Evolutionary conservation across 2,329 filamentous ascomycete genomes (phyloP).

Genomic region (Periconia digitata): DNA sequence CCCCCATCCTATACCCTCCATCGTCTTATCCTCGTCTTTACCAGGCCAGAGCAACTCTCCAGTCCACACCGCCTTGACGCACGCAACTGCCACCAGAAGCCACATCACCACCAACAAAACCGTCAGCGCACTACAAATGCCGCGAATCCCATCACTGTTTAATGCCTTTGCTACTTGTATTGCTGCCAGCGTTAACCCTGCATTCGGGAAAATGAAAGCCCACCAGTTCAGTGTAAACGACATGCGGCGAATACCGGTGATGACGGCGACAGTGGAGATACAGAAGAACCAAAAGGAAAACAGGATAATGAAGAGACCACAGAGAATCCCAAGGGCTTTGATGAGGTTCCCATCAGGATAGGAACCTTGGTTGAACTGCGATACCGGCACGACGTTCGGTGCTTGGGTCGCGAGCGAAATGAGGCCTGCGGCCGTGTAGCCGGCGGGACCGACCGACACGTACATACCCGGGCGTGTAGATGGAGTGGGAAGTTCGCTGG

Average conservation of each 20-base stretch:
- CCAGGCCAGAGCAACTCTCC: constrained; percentile 60
- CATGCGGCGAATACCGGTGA: constrained; percentile 45
- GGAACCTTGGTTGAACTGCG: constrained; percentile 38
- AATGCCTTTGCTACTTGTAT: constrained; percentile 59
- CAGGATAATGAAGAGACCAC: constrained; percentile 51
- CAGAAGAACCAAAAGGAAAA: constrained; percentile 56
- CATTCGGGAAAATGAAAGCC: constrained; percentile 69
- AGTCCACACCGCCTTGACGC: constrained; percentile 53
- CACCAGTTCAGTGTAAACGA: constrained; percentile 46
- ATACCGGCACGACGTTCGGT: constrained; percentile 34
- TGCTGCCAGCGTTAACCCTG: constrained; percentile 62
- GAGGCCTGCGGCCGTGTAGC: constrained; percentile 39
- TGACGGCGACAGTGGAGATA: constrained; percentile 44
- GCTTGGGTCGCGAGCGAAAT: constrained; percentile 51
- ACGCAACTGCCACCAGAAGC: constrained; percentile 54
- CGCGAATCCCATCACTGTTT: constrained; percentile 55
- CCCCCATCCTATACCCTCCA: constrained; percentile 27
- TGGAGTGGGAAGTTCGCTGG: constrained; percentile 53
- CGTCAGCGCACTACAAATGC: constrained; percentile 59
- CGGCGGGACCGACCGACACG: constrained; percentile 51
- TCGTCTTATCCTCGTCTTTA: constrained; percentile 37
- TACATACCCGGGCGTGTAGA: constrained; percentile 53
- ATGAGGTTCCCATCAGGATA: constrained; percentile 41
- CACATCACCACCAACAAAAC: constrained; percentile 58
- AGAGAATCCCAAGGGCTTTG: constrained; percentile 47